Evolutionary conservation across 805 yeast genomes (phyloP), one percentile per base, ranked within the genome.

Genomic region (Metschnikowia peoriensis): DNA sequence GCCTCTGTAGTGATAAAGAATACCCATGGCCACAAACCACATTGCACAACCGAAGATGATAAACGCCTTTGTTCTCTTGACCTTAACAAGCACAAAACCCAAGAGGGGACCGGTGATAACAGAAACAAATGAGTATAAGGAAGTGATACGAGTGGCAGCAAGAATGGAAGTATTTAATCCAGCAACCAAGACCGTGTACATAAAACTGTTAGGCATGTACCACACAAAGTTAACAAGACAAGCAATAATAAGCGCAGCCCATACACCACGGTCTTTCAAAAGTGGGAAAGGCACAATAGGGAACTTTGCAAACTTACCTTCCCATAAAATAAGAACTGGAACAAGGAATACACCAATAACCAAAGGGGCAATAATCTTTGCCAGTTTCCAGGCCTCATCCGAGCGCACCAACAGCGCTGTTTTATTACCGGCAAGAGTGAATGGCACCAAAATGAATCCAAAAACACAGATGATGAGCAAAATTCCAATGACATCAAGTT

Each of bases 401-500:
- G 70, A 57, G 1, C 62, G 44, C 37, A 69, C 64, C 32, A 47
- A 44, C 38, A 47, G 37, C 14, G 55, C 44, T 2, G 59, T 57
- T 39, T 57, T 50, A 38, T 47, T 54, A 57, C 89, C 92, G 11
- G 92, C 92, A 32, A 88, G 67, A 11, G 94, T 87, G 58, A 88
- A 75, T 22, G 96, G 94, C 22, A 82, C 84, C 53, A 88, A 72
- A 43, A 88, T 73, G 58, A 86, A 79, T 41, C 89, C 90, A 22
- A 88, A 71, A 1, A 78, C 75, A 28, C 79, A 78, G 48, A 80
- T 73, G 59, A 86, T 63, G 17, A 85, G 66, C 16, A 84, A 60
- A 37, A 84, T 68, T 42, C 94, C 96, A 50, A 84, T 65, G 12
- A 84, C 67, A 64, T 88, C 96, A 43, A 85, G 63, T 61, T 80